Evolutionary conservation across 805 yeast species (phyloP).

Genomic region (Starmerella bombi): DNA sequence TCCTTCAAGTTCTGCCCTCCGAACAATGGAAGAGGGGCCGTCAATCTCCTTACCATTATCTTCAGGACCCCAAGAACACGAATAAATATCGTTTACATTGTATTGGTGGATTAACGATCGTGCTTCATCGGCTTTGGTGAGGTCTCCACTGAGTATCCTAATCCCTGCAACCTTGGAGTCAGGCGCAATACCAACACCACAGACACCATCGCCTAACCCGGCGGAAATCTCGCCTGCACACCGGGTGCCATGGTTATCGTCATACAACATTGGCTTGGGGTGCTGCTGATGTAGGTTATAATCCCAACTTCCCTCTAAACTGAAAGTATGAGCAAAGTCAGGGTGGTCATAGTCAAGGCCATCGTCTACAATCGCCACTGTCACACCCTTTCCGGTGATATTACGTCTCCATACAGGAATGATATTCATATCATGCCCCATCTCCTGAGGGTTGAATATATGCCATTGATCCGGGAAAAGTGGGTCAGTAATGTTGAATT

Average conservation of each 20-base stretch:
- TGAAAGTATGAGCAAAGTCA: slow-evolving; percentile 55
- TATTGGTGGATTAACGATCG: slow-evolving; percentile 67
- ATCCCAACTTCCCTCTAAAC: slow-evolving; percentile 76
- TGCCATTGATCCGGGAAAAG: slow-evolving; percentile 84
- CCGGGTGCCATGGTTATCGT: slow-evolving; percentile 91
- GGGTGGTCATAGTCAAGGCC: slow-evolving; percentile 74
- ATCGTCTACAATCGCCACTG: slow-evolving; percentile 85
- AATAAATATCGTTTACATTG: slow-evolving; percentile 80
- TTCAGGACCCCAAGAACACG: slow-evolving; percentile 97
- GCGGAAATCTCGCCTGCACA: slow-evolving; percentile 97
- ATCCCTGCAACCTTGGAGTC: slow-evolving; percentile 78
- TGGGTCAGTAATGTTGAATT: slow-evolving; percentile 67
- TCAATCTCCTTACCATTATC: slow-evolving; percentile 84
- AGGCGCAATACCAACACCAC: slow-evolving; percentile 97
- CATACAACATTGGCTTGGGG: slow-evolving; percentile 68
- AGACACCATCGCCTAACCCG: slow-evolving; percentile 51
- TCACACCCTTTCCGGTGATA: slow-evolving; percentile 68
- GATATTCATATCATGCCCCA: slow-evolving; percentile 79
- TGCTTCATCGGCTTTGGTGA: slow-evolving; percentile 83
- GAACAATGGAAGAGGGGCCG: slow-evolving; percentile 67
- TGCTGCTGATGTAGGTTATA: slow-evolving; percentile 60
- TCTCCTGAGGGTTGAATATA: slow-evolving; percentile 54
- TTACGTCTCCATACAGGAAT: slow-evolving; percentile 72
- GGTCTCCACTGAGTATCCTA: slow-evolving; percentile 68
- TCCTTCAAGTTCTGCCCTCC: slow-evolving; percentile 74